A percentile compares a stretch with the other conserved stretches of the same genome.
These are phyloP conservation scores for Kalmusia sp. DNA, from an alignment of 2,329 filamentous ascomycete species.

Conservation along the genomic window DNA sequence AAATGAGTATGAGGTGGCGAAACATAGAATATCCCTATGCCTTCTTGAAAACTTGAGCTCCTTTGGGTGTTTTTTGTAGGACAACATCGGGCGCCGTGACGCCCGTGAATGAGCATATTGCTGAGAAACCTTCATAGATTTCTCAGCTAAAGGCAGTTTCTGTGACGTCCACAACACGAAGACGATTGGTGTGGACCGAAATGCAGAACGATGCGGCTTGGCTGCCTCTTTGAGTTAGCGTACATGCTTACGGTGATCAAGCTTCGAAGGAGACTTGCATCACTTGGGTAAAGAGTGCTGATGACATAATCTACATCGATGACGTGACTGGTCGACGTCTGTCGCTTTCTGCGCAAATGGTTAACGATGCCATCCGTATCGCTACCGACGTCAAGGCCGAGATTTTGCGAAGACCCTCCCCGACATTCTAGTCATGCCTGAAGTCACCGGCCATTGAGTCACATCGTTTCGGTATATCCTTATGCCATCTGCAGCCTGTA, in stretches of 20 bases:
- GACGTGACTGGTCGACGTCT: conserved; percentile 17
- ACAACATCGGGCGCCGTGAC: background rate
- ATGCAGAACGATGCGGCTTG: conserved; percentile 33
- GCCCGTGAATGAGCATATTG: conserved; percentile 2
- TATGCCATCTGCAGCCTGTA: conserved; percentile 19
- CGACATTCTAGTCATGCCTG: conserved; percentile 5
- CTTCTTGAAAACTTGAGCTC: background rate
- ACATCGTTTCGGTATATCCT: background rate
- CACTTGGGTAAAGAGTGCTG: background rate
- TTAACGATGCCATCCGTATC: conserved; percentile 19
- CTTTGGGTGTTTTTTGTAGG: background rate
- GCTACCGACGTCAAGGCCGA: conserved; percentile 1
- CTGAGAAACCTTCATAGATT: conserved; percentile 21
- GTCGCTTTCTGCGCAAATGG: conserved; percentile 21
- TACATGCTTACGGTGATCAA: background rate
- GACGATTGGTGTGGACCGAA: conserved; percentile 18
- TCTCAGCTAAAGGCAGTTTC: conserved; percentile 9
- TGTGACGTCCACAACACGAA: conserved; percentile 21
- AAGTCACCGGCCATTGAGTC: background rate
- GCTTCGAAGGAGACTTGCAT: background rate
- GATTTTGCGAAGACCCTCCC: background rate
- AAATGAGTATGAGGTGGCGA: background rate
- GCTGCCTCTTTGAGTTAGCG: conserved; percentile 23
- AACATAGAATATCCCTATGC: background rate
- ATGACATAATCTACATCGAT: conserved; percentile 14